phyloP scores from a whole-genome alignment of 768 basidiomycete genomes.

The Lactifluus subvellereus region DNA sequence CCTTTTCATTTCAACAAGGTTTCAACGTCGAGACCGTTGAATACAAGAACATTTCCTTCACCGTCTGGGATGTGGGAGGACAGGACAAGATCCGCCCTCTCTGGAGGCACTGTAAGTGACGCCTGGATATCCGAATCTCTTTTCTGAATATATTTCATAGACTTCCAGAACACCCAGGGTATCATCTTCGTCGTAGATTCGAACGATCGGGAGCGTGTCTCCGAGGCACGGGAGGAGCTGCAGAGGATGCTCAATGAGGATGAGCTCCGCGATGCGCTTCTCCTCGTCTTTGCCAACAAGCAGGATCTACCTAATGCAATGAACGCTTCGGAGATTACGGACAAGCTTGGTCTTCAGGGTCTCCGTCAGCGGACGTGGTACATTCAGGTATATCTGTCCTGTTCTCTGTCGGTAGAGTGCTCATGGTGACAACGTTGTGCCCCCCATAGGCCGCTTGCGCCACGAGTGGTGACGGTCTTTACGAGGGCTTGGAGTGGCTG shows the following conservation, averaged over 20 bases:
- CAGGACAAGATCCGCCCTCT: constrained; percentile 99
- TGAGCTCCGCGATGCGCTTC: constrained; percentile 95
- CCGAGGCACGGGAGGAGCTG: constrained; percentile 97
- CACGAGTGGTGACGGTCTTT: constrained; percentile 96
- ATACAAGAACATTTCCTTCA: constrained; percentile 99
- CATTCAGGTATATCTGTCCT: constrained; percentile 64
- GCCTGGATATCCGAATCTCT: constrained; percentile 20
- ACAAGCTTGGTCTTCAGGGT: constrained; percentile 97
- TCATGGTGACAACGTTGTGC: constrained; percentile 19
- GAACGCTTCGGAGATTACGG: constrained; percentile 99
- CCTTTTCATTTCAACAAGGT: constrained; percentile 46
- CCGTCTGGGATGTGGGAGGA: constrained; percentile 99
- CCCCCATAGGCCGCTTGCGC: constrained; percentile 84
- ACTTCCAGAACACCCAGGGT: constrained; percentile 99
- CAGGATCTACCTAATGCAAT: constrained; percentile 99
- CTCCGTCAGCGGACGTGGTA: constrained; percentile 98
- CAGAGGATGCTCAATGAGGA: constrained; percentile 99
- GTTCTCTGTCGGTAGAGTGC: constrained; percentile 7
- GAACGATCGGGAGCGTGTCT: constrained; percentile 98
- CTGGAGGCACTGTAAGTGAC: constrained; percentile 96
- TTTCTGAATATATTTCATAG: constrained; percentile 39
- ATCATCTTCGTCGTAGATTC: constrained; percentile 99
- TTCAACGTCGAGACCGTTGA: constrained; percentile 99
- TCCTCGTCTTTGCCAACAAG: constrained; percentile 99
- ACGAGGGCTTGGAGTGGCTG: constrained; percentile 98